A percentile compares a stretch with the other conserved stretches of the same genome.
phyloP scores from a whole-genome alignment of 148 eudicot species.

The Rhododendron simsii region DNA sequence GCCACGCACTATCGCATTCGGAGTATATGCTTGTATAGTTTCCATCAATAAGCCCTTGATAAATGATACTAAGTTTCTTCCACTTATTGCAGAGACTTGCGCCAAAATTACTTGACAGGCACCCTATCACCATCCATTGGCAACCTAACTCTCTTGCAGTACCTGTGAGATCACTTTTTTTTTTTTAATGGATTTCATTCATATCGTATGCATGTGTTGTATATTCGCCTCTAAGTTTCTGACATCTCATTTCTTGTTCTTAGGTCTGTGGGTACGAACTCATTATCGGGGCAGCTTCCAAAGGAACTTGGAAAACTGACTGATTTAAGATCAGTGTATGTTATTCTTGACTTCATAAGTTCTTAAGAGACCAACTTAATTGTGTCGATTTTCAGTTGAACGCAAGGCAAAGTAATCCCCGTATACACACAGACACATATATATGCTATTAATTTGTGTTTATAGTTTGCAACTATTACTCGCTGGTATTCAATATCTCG shows the following conservation, averaged over 20 bases:
- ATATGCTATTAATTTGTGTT: too few species aligned
- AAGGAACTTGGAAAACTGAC: background rate
- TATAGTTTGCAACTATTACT: background rate
- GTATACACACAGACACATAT: background rate
- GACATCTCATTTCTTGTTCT: constrained; percentile 21
- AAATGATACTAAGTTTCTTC: background rate
- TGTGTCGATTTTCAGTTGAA: background rate
- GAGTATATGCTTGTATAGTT: background rate
- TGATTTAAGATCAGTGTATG: background rate
- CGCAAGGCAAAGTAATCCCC: constrained; percentile 12
- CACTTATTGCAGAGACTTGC: constrained; percentile 37
- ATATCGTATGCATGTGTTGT: background rate
- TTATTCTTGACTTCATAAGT: background rate
- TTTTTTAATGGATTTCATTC: background rate
- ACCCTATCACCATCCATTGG: constrained; percentile 61
- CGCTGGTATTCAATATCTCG: too few species aligned
- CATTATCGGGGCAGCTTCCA: background rate
- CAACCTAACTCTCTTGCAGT: constrained; percentile 64
- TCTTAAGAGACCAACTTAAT: background rate
- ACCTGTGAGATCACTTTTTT: constrained; percentile 34
- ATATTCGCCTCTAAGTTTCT: background rate
- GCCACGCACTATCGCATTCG: background rate
- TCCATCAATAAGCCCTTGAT: background rate
- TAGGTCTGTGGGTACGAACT: background rate
- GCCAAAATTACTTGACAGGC: constrained; percentile 68